phyloP scores from a whole-genome alignment of 2,329 filamentous ascomycete species.

The Knufia fluminis region DNA sequence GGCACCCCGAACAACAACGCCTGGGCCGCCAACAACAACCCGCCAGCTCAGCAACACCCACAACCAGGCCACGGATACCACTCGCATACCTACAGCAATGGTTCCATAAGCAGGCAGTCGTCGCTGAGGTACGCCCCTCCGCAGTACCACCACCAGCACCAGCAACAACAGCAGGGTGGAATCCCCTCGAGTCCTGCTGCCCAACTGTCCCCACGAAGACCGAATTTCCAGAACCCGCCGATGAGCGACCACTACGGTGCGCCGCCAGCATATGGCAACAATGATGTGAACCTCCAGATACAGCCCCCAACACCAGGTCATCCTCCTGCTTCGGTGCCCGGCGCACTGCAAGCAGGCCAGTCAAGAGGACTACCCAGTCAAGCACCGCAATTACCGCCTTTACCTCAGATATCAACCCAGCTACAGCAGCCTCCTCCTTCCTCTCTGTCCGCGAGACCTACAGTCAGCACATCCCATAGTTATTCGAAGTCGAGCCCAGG shows the following conservation, averaged over 20 bases:
- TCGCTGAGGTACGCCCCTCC: slow-evolving; percentile 10
- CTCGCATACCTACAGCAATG: slow-evolving; percentile 9
- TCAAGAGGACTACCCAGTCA: slow-evolving; percentile 35
- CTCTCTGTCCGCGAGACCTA: slow-evolving; percentile 57
- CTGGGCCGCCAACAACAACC: slow-evolving; percentile 27
- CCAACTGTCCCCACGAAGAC: slow-evolving; percentile 5
- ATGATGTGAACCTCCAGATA: slow-evolving; percentile 49
- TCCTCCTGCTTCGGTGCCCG: slow-evolving; percentile 41
- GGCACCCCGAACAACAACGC: slow-evolving; percentile 33
- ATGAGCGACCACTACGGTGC: slow-evolving; percentile 40
- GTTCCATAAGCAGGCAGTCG: slow-evolving; percentile 5
- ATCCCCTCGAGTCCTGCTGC: slow-evolving; percentile 5
- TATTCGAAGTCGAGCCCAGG: slow-evolving; percentile 82
- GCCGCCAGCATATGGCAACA: slow-evolving; percentile 39
- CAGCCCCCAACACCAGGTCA: slow-evolving; percentile 46
- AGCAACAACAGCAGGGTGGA: slow-evolving; percentile 4
- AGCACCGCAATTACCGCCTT: slow-evolving; percentile 49
- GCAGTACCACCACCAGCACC: slow-evolving; percentile 4
- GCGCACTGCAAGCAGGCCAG: slow-evolving; percentile 50
- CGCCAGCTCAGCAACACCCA: slow-evolving; percentile 6
- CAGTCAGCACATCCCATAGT: slow-evolving; percentile 57
- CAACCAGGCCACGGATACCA: slow-evolving; percentile 4
- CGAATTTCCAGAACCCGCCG: slow-evolving; percentile 25
- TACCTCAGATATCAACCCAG: slow-evolving; percentile 41
- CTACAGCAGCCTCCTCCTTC: slow-evolving; percentile 29